Evolutionary conservation across 1,284 basidiomycete genomes (phyloP).

Genomic region (Sporisorium iseilematis-ciliati): DNA sequence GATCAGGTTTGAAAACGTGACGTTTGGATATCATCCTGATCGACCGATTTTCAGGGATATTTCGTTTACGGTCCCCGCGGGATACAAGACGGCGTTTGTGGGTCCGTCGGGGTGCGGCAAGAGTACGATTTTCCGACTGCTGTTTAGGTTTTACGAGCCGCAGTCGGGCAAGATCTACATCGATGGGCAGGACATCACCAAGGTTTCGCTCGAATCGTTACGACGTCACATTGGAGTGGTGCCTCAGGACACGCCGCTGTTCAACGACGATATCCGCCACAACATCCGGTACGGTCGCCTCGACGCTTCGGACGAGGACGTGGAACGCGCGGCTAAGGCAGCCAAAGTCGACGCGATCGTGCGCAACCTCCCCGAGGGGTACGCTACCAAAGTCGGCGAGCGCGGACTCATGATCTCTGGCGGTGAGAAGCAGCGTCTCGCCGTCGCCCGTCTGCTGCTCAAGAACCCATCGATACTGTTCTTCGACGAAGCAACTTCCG

Average conservation of each 20-base stretch:
- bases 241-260: conserved; percentile 96
- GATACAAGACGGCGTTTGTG: conserved; percentile 94
- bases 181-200: conserved; percentile 86
- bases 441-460: conserved; percentile 89
- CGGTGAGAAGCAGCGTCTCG: conserved; percentile 95
- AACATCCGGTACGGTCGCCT: conserved; percentile 95
- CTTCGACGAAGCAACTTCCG: conserved; percentile 98
- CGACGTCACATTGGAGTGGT: conserved; percentile 88
- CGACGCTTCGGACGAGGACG: conserved; percentile 88
- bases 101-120: conserved; percentile 98
- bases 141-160: conserved; percentile 95
- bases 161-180: conserved; percentile 82
- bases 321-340: conserved; percentile 82
- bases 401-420: conserved; percentile 97
- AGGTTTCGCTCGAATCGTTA: conserved; percentile 80
- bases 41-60: conserved; percentile 87
- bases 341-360: conserved; percentile 90
- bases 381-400: conserved; percentile 92
- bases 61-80: conserved; percentile 89
- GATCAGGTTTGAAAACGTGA: conserved; percentile 92
- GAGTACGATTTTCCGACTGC: conserved; percentile 91
- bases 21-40: conserved; percentile 88
- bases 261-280: conserved; percentile 94
- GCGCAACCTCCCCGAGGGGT: conserved; percentile 83
- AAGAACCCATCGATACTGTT: conserved; percentile 96